A percentile compares a stretch with the other conserved stretches of the same genome.
phyloP scores from a whole-genome alignment of 2,329 filamentous ascomycete species.

The Fusarium goolgardi region DNA sequence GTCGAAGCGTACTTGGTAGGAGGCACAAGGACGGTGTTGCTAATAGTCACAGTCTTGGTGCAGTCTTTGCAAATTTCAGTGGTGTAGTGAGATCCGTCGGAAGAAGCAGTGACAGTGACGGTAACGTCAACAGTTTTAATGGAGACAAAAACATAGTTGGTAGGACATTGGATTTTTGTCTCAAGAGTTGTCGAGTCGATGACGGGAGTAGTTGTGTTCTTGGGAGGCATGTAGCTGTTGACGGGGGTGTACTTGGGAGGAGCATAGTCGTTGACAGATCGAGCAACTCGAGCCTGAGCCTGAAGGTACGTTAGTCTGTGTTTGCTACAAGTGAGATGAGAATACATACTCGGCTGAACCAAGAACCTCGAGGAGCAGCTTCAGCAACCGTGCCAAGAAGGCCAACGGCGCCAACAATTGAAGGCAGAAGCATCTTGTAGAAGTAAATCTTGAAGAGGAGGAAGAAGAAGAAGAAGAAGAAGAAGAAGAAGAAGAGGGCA shows the following conservation, averaged over 20 bases:
- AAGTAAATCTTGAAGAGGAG: neutral
- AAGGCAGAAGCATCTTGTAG: constrained; percentile 43
- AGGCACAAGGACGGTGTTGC: constrained; percentile 23
- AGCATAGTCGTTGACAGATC: constrained; percentile 12
- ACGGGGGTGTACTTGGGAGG: constrained; percentile 23
- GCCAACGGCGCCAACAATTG: constrained; percentile 44
- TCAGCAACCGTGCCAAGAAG: constrained; percentile 44
- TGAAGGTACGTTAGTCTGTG: constrained; percentile 19
- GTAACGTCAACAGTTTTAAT: constrained; percentile 52
- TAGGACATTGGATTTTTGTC: constrained; percentile 40
- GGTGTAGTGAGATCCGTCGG: constrained; percentile 38
- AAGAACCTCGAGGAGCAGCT: constrained; percentile 42
- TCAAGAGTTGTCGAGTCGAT: constrained; percentile 20
- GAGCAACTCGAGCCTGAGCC: constrained; percentile 18
- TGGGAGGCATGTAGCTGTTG: constrained; percentile 11
- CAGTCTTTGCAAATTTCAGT: constrained; percentile 30
- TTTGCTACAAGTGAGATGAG: neutral
- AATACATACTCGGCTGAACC: constrained; percentile 34
- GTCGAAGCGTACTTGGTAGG: constrained; percentile 25
- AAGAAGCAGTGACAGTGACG: constrained; percentile 50
- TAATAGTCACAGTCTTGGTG: constrained; percentile 20
- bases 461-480: neutral
- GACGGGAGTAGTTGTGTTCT: constrained; percentile 32
- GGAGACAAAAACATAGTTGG: constrained; percentile 43
- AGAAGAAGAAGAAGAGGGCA: neutral